A percentile compares a stretch with the other conserved stretches of the same genome.
Conservation (phyloP, 805 yeast species). For the Candida chauliodis region DNA sequence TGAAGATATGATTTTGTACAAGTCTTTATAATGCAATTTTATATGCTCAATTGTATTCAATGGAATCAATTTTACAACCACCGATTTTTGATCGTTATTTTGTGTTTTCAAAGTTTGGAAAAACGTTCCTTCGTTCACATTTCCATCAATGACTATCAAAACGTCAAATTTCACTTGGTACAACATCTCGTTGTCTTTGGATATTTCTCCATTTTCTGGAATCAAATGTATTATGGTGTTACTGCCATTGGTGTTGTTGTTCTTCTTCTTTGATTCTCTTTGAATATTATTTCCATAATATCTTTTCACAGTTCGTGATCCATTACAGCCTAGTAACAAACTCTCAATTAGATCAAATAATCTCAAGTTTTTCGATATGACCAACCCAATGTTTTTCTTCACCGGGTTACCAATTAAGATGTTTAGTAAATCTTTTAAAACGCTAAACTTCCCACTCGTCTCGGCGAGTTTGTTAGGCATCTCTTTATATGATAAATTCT, state of each 20-base stretch:
- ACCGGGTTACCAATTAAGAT: conserved; percentile 42
- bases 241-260: conserved; percentile 6
- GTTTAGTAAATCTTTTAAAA: conserved; percentile 59
- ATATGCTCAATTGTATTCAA: conserved; percentile 84
- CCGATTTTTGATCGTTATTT: conserved; percentile 35
- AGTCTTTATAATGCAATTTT: conserved; percentile 41
- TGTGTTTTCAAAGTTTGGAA: conserved; percentile 25
- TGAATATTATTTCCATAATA: conserved; percentile 61
- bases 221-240: conserved; percentile 36
- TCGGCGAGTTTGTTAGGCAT: conserved; percentile 67
- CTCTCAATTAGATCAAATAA: conserved; percentile 73
- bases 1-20: conserved; percentile 74
- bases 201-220: conserved; percentile 32
- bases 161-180: conserved; percentile 46
- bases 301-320: conserved; percentile 48
- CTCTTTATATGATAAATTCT: conserved; percentile 66
- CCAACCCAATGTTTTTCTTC: conserved; percentile 57
- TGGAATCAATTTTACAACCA: conserved; percentile 68
- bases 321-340: conserved; percentile 53
- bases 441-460: conserved; percentile 81
- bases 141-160: conserved; percentile 60
- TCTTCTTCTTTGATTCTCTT: conserved; percentile 32
- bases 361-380: conserved; percentile 62
- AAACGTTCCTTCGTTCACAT: conserved; percentile 44
- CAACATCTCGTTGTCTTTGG: conserved; percentile 22